Percentiles rank a stretch among this genome's conserved stretches.
These are phyloP conservation scores for Pseudogymnoascus sp. DNA, from an alignment of 2,329 filamentous ascomycete genomes.

Conservation along the genomic window DNA sequence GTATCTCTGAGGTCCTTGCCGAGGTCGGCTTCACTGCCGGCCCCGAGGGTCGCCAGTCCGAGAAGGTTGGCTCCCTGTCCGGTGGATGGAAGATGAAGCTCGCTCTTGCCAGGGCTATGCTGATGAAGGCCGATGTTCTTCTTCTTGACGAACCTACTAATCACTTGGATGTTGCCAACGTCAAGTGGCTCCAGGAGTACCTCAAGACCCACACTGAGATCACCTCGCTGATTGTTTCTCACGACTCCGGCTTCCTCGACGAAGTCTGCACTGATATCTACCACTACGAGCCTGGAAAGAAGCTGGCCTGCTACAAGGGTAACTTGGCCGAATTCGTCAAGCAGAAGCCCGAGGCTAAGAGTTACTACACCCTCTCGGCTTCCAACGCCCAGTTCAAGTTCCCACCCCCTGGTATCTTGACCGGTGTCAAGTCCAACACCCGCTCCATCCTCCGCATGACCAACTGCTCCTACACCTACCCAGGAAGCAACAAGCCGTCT, in stretches of 20 bases:
- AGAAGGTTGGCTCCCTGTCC: constrained; percentile 88
- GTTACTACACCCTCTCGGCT: constrained; percentile 91
- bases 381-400: constrained; percentile 95
- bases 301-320: constrained; percentile 77
- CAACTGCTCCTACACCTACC: constrained; percentile 87
- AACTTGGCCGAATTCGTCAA: constrained; percentile 80
- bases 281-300: constrained; percentile 95
- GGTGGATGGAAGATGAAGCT: constrained; percentile 99
- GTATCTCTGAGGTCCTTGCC: constrained; percentile 73
- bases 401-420: constrained; percentile 86
- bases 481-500: constrained; percentile 80
- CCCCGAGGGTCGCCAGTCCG: constrained; percentile 76
- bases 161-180: constrained; percentile 92
- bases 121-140: constrained; percentile 92
- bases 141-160: constrained; percentile 98
- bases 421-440: constrained; percentile 90
- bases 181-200: constrained; percentile 93
- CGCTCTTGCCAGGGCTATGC: constrained; percentile 89
- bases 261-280: constrained; percentile 98
- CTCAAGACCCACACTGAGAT: constrained; percentile 94
- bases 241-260: constrained; percentile 96
- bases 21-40: constrained; percentile 93
- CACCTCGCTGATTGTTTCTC: constrained; percentile 93
- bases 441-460: constrained; percentile 93
- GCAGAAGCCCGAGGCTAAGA: constrained; percentile 87